Evolutionary conservation across 179 eudicot species (phyloP).

Genomic region (Patellifolia procumbens): DNA sequence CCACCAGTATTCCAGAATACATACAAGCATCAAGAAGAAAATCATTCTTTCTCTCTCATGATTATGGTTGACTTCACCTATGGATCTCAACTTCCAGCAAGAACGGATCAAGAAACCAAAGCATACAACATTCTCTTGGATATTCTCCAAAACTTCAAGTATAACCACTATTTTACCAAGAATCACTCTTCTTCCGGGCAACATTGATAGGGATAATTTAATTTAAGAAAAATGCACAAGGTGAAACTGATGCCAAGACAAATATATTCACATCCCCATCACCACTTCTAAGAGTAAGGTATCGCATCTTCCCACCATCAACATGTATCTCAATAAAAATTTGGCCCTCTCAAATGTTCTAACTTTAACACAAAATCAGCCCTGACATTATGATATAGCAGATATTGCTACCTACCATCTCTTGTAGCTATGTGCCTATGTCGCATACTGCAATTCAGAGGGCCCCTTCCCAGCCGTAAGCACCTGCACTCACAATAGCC

Average conservation of each 20-base stretch:
- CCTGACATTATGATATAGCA: background rate
- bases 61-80: background rate
- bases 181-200: background rate
- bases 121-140: background rate
- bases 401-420: background rate
- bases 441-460: background rate
- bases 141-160: background rate
- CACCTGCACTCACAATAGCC: background rate
- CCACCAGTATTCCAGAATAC: background rate
- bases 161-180: background rate
- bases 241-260: background rate
- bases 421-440: background rate
- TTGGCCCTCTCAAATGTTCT: too few species aligned
- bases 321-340: background rate
- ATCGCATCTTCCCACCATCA: background rate
- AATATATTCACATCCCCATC: background rate
- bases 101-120: background rate
- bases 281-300: background rate
- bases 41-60: background rate
- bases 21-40: background rate
- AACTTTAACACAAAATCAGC: too few species aligned
- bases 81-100: background rate
- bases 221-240: background rate
- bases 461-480: background rate
- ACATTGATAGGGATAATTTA: background rate